phyloP scores from a whole-genome alignment of 2,329 filamentous ascomycete species.

The Colletotrichum cordylinicola region DNA sequence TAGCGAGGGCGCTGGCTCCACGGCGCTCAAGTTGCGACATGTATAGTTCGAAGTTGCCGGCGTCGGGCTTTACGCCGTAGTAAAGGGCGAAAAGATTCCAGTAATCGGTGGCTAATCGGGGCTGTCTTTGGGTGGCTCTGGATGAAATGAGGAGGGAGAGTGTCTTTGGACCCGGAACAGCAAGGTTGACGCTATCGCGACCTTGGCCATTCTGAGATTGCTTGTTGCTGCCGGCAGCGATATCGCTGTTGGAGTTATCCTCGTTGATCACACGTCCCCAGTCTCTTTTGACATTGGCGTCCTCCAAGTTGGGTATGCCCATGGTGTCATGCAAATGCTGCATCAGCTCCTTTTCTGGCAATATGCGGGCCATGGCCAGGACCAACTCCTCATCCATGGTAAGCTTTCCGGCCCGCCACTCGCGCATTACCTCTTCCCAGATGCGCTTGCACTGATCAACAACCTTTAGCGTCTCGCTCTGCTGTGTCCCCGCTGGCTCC shows the following conservation, averaged over 20 bases:
- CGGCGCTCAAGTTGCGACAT: conserved; percentile 68
- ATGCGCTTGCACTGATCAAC: conserved; percentile 74
- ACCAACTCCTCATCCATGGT: conserved; percentile 80
- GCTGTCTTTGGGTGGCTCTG: conserved; percentile 48
- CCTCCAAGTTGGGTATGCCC: conserved; percentile 62
- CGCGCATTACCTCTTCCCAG: conserved; percentile 81
- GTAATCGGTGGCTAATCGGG: conserved; percentile 72
- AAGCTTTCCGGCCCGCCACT: conserved; percentile 76
- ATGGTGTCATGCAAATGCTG: conserved; percentile 79
- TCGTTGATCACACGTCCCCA: background rate
- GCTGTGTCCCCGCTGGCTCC: background rate
- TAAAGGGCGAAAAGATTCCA: conserved; percentile 75
- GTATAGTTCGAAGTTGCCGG: conserved; percentile 62
- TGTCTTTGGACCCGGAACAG: conserved; percentile 57
- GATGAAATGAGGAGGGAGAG: conserved; percentile 75
- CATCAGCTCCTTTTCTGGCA: conserved; percentile 59
- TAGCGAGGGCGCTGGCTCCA: conserved; percentile 68
- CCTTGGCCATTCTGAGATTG: background rate
- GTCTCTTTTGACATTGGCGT: conserved; percentile 27
- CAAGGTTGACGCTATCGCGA: conserved; percentile 34
- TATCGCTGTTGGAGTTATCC: conserved; percentile 26
- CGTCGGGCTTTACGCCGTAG: conserved; percentile 72
- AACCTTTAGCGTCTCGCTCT: conserved; percentile 39
- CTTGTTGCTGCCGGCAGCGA: conserved; percentile 13
- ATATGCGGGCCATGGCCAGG: conserved; percentile 78